phyloP scores from a whole-genome alignment of 352 stramenopile genomes.

The Globisporangium acanthophoron region DNA sequence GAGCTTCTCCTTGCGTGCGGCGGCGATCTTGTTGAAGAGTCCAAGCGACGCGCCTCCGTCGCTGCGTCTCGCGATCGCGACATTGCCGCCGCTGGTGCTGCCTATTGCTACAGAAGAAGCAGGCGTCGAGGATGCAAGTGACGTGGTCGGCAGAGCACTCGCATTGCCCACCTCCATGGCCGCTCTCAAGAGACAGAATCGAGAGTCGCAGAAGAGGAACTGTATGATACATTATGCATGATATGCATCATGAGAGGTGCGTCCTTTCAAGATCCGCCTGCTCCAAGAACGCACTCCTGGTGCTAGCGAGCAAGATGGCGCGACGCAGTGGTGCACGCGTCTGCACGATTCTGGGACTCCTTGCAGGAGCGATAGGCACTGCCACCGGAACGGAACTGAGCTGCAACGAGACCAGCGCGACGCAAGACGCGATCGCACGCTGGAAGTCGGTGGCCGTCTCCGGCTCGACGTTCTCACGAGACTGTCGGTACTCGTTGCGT shows the following conservation, averaged over 20 bases:
- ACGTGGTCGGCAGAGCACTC: neutral
- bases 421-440: constrained; percentile 35
- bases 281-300: neutral
- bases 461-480: constrained; percentile 51
- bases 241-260: no score
- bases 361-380: neutral
- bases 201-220: no score
- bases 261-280: neutral
- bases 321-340: neutral
- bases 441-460: constrained; percentile 42
- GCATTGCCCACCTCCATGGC: neutral
- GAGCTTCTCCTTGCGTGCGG: constrained; percentile 63
- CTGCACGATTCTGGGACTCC: neutral
- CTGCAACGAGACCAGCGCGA: constrained; percentile 45
- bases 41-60: constrained; percentile 50
- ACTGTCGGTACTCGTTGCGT: constrained; percentile 26
- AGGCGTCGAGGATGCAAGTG: neutral
- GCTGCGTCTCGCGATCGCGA: constrained; percentile 1
- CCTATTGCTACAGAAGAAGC: neutral
- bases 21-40: constrained; percentile 73
- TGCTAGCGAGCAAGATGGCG: no score
- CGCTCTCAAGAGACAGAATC: no score
- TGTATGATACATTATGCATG: no score
- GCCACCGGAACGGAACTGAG: constrained; percentile 16
- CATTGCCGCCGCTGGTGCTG: neutral